Evolutionary conservation across 2,329 filamentous ascomycete genomes (phyloP).

Genomic region (Paecilomyces sp.): DNA sequence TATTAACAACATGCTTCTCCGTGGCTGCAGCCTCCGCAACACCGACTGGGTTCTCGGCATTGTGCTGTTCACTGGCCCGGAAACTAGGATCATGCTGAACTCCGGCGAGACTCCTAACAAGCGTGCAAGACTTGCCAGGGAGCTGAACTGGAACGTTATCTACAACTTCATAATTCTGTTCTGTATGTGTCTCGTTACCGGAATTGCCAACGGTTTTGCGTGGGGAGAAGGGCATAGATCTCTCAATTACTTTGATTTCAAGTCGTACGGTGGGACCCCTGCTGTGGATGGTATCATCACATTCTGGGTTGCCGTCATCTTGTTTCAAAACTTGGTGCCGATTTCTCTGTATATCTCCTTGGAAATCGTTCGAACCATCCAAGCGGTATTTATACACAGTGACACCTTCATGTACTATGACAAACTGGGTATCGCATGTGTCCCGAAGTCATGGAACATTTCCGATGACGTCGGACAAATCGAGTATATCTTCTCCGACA

Average conservation of each 20-base stretch:
- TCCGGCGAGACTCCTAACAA: slow-evolving; percentile 93
- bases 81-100: slow-evolving; percentile 99
- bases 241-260: slow-evolving; percentile 74
- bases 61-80: slow-evolving; percentile 87
- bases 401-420: slow-evolving; percentile 98
- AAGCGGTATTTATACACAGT: slow-evolving; percentile 96
- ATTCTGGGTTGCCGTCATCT: slow-evolving; percentile 89
- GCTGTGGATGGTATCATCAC: slow-evolving; percentile 85
- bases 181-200: slow-evolving; percentile 79
- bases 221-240: slow-evolving; percentile 73
- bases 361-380: slow-evolving; percentile 86
- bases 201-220: slow-evolving; percentile 73
- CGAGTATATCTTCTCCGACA: slow-evolving; percentile 97
- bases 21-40: slow-evolving; percentile 88
- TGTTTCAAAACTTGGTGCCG: slow-evolving; percentile 97
- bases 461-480: slow-evolving; percentile 97
- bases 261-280: slow-evolving; percentile 68
- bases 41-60: slow-evolving; percentile 94
- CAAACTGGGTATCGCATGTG: slow-evolving; percentile 84
- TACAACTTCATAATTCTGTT: slow-evolving; percentile 92
- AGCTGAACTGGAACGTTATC: slow-evolving; percentile 94
- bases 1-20: slow-evolving; percentile 90
- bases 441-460: slow-evolving; percentile 98
- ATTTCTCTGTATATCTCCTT: slow-evolving; percentile 97
- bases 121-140: slow-evolving; percentile 79